Base-by-base conservation (phyloP, 75 land plant genomes). In the Pinus tabuliformis region DNA sequence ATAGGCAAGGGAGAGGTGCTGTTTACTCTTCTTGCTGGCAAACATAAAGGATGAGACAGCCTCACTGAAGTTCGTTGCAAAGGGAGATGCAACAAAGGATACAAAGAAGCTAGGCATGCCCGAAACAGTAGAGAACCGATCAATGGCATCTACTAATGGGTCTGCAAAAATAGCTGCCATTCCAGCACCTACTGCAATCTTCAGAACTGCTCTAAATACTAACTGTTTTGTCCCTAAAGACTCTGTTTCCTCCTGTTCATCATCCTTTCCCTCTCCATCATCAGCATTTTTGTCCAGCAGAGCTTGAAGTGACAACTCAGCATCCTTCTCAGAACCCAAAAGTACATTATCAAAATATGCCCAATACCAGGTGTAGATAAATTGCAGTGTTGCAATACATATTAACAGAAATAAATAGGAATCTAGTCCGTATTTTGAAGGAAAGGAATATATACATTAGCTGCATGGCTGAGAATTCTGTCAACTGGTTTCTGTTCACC, bases 61-160 rank as follows among this genome's bases (percentile, higher is more conserved):
- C 59, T 78, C 79, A 52, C 79, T 78, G 20, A 62, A 78, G 37
- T 78, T 78, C 4, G 79, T 73, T 16, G 79, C 79, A 61, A 78
- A 52, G 58, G 79, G 78, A 18, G 77, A 54, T 28, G 58, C 49
- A 28, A 78, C 79, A 78, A 78, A 78, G 28, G 79, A 61, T 17
- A 78, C 57, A 18, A 78, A 78, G 59, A 78, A 78, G 57, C 57
- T 73, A 6, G 79, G 79, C 17, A 78, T 30, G 17, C 59, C 59
- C 9, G 56, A 73, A 37, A 76, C 79, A 70, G 26, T 64, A 13
- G 79, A 78, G 77, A 78, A 78, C 56, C 57, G 28, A 18, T 78
- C 17, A 14, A 78, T 72, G 45, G 79, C 73, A 72, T 78, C 79
- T 22, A 72, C 77, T 57, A 78, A 72, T 24, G 79, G 79, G 33